phyloP scores from a whole-genome alignment of 768 basidiomycete genomes.

The Lactarius pseudohatsudake region DNA sequence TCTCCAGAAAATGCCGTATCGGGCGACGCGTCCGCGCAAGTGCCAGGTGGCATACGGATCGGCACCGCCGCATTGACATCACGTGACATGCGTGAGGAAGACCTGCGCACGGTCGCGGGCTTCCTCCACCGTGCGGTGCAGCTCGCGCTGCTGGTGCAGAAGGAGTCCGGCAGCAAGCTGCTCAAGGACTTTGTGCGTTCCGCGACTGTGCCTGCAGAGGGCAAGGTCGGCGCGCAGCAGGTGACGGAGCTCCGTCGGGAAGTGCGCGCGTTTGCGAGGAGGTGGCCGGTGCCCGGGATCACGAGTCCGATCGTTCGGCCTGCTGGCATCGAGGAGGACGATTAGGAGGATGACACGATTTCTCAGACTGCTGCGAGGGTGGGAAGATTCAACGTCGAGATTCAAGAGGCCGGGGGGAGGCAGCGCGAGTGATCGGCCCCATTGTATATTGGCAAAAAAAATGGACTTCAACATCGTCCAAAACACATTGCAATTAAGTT shows the following conservation, averaged over 20 bases:
- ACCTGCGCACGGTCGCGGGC: constrained; percentile 82
- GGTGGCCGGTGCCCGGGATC: constrained; percentile 94
- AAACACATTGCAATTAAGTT: not conserved
- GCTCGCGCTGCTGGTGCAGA: constrained; percentile 84
- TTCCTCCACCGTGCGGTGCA: constrained; percentile 96
- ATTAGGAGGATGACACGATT: constrained; percentile 25
- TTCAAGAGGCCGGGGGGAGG: not conserved
- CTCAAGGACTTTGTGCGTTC: constrained; percentile 94
- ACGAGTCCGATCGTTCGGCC: constrained; percentile 49
- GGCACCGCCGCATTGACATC: constrained; percentile 94
- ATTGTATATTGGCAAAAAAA: constrained; percentile 7
- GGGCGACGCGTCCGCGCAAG: constrained; percentile 92
- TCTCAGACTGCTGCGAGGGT: not conserved
- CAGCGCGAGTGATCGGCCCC: not conserved
- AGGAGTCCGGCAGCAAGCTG: constrained; percentile 91
- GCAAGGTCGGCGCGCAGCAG: constrained; percentile 65
- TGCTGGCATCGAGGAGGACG: constrained; percentile 61
- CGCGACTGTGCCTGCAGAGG: constrained; percentile 66
- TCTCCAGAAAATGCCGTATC: constrained; percentile 89
- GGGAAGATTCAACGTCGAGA: constrained; percentile 30
- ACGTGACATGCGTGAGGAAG: constrained; percentile 85
- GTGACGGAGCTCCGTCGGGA: constrained; percentile 77
- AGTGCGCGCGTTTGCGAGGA: constrained; percentile 75
- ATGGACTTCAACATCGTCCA: constrained; percentile 32
- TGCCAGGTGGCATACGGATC: constrained; percentile 95